Conservation (phyloP, 495 filamentous ascomycete species). For the Lophiostoma macrostomum region DNA sequence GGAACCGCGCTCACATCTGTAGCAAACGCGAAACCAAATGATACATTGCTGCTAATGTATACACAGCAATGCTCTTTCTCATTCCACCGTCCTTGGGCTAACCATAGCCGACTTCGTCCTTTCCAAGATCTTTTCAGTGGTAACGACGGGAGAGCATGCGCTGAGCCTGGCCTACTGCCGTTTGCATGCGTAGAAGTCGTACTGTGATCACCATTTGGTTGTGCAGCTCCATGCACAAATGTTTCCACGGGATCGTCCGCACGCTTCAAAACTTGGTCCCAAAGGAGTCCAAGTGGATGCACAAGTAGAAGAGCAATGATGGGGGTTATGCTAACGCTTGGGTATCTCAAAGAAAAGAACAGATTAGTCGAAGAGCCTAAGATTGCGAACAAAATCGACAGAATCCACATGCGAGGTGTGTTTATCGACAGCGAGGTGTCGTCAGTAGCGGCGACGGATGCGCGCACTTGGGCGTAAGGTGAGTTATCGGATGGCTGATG, state of each 20-base stretch:
- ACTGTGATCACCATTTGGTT: slow-evolving; percentile 1
- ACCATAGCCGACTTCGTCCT: slow-evolving; percentile 60
- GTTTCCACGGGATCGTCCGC: slow-evolving; percentile 58
- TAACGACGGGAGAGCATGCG: neutral
- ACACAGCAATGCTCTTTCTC: slow-evolving; percentile 84
- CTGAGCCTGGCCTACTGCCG: slow-evolving; percentile 6
- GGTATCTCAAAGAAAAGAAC: slow-evolving; percentile 81
- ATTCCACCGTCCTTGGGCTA: slow-evolving; percentile 79
- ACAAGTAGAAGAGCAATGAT: slow-evolving; percentile 79
- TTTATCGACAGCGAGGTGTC: slow-evolving; percentile 73
- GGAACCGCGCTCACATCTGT: slow-evolving; percentile 56
- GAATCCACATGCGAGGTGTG: slow-evolving; percentile 81
- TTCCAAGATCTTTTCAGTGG: slow-evolving; percentile 30
- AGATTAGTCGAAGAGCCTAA: slow-evolving; percentile 79
- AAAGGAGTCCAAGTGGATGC: slow-evolving; percentile 73
- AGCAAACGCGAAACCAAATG: slow-evolving; percentile 85
- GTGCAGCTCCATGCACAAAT: slow-evolving; percentile 52
- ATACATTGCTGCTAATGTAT: slow-evolving; percentile 85
- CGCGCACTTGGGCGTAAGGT: slow-evolving; percentile 55
- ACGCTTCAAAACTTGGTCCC: slow-evolving; percentile 68
- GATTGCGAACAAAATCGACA: slow-evolving; percentile 74
- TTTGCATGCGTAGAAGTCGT: neutral
- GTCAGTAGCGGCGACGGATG: slow-evolving; percentile 71
- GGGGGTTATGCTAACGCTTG: slow-evolving; percentile 80
- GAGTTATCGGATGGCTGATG: slow-evolving; percentile 28